These are phyloP conservation scores for Rostrohypoxylon terebratum DNA, from an alignment of 495 filamentous ascomycete species.

Conservation along the genomic window DNA sequence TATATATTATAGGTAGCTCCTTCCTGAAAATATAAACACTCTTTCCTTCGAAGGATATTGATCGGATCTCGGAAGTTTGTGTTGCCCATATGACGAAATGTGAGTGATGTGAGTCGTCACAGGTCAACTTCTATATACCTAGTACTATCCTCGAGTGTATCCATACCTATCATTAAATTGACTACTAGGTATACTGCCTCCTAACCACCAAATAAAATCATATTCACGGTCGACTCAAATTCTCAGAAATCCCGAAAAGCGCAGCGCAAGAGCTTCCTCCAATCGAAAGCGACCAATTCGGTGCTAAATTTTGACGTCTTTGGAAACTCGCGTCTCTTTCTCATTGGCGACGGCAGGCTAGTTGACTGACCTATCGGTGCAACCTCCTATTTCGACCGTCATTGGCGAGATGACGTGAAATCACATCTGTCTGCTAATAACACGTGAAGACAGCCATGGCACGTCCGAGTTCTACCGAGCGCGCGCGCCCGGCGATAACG, in stretches of 20 bases:
- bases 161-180: background rate
- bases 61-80: background rate
- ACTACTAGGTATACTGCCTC: no score
- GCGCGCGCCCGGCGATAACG: slow-evolving; percentile 47
- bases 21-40: background rate
- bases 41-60: slow-evolving; percentile 9
- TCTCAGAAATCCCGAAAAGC: slow-evolving; percentile 19
- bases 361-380: background rate
- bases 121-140: background rate
- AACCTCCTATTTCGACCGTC: background rate
- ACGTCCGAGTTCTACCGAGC: slow-evolving; percentile 37
- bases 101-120: slow-evolving; percentile 18
- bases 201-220: background rate
- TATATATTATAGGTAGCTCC: background rate
- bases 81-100: slow-evolving; percentile 21
- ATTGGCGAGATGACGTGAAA: background rate
- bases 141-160: no score
- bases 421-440: background rate
- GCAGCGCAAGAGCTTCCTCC: slow-evolving; percentile 24
- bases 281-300: slow-evolving; percentile 28
- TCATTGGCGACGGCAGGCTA: slow-evolving; percentile 33
- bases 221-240: no score
- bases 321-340: slow-evolving; percentile 28
- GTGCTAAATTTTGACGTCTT: slow-evolving; percentile 33
- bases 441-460: slow-evolving; percentile 18